Evolutionary conservation across 805 yeast species (phyloP).

Genomic region (Kazachstania psychrophila): DNA sequence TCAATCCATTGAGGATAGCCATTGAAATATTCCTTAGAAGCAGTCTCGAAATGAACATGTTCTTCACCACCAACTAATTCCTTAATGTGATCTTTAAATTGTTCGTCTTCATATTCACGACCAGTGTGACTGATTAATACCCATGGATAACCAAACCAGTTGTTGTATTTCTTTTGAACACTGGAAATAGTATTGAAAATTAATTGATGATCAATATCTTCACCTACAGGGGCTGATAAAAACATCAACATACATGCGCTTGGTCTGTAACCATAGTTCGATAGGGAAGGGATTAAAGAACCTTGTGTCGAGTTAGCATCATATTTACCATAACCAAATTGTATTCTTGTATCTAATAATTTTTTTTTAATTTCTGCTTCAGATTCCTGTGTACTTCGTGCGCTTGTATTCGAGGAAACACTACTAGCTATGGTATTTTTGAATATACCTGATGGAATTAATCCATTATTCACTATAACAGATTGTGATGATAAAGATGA

Average conservation of each 20-base stretch:
- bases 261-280: conserved; percentile 14
- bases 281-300: conserved; percentile 4
- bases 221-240: conserved; percentile 38
- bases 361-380: not conserved
- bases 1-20: conserved; percentile 73
- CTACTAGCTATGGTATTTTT: too few species aligned
- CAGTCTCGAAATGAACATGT: conserved; percentile 25
- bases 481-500: not conserved
- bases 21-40: conserved; percentile 36
- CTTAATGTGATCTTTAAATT: conserved; percentile 49
- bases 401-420: too few species aligned
- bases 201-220: conserved; percentile 51
- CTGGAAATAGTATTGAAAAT: conserved; percentile 53
- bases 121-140: conserved; percentile 66
- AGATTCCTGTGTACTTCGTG: too few species aligned
- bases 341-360: not conserved
- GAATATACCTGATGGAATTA: too few species aligned
- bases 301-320: conserved; percentile 2
- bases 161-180: conserved; percentile 74
- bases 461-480: too few species aligned
- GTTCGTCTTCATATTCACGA: conserved; percentile 52
- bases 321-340: conserved; percentile 1
- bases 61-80: conserved; percentile 37
- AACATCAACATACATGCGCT: conserved; percentile 31
- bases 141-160: conserved; percentile 76